Percentiles rank a stretch among this genome's conserved stretches.
Conservation (phyloP, 176 grass and related monocot species). For the Triticum timopheevii region DNA sequence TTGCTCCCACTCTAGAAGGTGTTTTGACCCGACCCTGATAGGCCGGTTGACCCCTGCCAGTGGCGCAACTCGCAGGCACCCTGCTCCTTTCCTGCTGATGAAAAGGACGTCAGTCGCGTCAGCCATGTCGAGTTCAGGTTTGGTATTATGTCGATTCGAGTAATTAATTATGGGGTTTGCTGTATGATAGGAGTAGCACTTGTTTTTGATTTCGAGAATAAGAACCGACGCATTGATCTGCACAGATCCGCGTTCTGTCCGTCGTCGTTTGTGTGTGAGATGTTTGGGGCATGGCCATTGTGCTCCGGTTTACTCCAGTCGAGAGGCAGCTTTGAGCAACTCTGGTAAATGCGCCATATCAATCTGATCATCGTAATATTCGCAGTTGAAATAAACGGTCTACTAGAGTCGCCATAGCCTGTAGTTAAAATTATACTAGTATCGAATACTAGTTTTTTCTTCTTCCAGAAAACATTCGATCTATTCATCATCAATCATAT, state of each 20-base stretch:
- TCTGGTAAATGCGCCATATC: too few species aligned
- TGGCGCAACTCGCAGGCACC: neutral
- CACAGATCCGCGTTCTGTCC: neutral
- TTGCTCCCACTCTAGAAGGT: neutral
- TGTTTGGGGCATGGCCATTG: neutral
- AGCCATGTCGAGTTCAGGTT: neutral
- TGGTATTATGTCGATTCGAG: neutral
- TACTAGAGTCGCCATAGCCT: too few species aligned
- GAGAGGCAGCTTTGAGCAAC: too few species aligned
- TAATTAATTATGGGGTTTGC: neutral
- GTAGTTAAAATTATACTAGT: too few species aligned
- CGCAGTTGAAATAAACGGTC: too few species aligned
- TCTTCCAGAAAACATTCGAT: too few species aligned
- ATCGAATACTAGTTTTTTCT: too few species aligned
- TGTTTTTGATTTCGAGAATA: neutral
- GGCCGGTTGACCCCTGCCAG: neutral
- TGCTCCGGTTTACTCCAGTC: too few species aligned
- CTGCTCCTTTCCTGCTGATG: neutral
- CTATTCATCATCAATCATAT: too few species aligned
- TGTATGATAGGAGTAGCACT: neutral
- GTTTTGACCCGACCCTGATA: neutral
- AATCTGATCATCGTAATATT: too few species aligned
- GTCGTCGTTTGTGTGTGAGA: neutral
- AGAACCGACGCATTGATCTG: too few species aligned
- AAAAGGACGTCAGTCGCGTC: neutral